These are phyloP conservation scores for Trichosporon coremiiforme DNA, from an alignment of 1,284 basidiomycete species.

Conservation along the genomic window DNA sequence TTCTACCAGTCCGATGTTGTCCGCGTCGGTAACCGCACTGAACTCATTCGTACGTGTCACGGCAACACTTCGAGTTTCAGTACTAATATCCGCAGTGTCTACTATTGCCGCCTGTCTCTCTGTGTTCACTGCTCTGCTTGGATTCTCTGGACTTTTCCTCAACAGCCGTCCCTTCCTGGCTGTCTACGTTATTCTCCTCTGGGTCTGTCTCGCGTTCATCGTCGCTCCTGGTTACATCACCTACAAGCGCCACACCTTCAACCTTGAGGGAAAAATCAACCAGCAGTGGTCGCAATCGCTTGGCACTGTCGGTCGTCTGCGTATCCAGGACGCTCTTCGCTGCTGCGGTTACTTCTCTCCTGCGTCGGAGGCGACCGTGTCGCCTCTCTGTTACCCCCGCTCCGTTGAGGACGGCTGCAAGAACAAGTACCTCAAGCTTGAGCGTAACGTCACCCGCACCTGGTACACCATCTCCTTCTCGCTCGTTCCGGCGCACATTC, in stretches of 20 bases:
- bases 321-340: constrained; percentile 65
- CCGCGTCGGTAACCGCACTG: constrained; percentile 64
- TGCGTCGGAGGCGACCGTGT: constrained; percentile 67
- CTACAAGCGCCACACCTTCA: constrained; percentile 67
- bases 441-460: constrained; percentile 61
- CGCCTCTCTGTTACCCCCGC: constrained; percentile 67
- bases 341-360: constrained; percentile 73
- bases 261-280: constrained; percentile 73
- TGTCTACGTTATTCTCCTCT: constrained; percentile 69
- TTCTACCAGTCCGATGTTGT: constrained; percentile 65
- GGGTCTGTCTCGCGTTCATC: constrained; percentile 67
- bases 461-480: constrained; percentile 67
- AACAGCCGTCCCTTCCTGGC: constrained; percentile 74
- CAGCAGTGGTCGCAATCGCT: constrained; percentile 66
- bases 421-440: constrained; percentile 65
- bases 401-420: constrained; percentile 70
- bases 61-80: neutral
- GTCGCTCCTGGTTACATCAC: constrained; percentile 70
- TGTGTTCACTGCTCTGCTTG: constrained; percentile 66
- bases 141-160: constrained; percentile 68
- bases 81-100: constrained; percentile 57
- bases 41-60: constrained; percentile 60
- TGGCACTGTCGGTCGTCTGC: constrained; percentile 62
- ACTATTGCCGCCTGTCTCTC: constrained; percentile 64
- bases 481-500: constrained; percentile 66